Conservation (phyloP, 805 yeast species). For the Wickerhamiella galacta region DNA sequence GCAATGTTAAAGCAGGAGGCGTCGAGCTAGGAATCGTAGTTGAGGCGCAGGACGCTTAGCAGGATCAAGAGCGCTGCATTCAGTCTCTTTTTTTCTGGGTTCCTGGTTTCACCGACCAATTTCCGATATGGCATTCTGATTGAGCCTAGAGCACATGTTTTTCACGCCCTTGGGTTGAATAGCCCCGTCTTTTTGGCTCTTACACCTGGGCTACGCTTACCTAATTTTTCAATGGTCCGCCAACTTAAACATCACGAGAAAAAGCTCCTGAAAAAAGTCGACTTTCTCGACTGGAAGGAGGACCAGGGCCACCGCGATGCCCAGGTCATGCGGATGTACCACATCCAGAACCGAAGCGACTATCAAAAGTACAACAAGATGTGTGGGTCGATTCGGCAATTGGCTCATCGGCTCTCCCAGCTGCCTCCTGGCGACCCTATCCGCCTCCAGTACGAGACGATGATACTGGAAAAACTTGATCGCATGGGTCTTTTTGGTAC, state of each 20-base stretch:
- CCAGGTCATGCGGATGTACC: constrained; percentile 91
- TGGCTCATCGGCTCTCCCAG: constrained; percentile 72
- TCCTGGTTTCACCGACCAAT: not conserved
- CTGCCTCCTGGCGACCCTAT: constrained; percentile 78
- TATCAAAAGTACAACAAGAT: constrained; percentile 84
- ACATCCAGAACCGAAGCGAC: constrained; percentile 87
- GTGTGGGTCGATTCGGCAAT: constrained; percentile 78
- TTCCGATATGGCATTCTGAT: not conserved
- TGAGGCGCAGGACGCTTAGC: not conserved
- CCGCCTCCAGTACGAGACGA: constrained; percentile 75
- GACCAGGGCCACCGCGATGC: constrained; percentile 90
- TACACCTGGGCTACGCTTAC: not conserved
- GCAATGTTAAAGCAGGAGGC: too few relatives aligned
- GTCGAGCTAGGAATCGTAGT: too few relatives aligned
- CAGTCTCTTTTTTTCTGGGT: not conserved
- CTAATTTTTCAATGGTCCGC: constrained; percentile 24
- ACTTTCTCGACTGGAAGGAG: constrained; percentile 93
- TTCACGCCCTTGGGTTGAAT: not conserved
- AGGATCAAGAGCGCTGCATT: not conserved
- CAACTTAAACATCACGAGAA: constrained; percentile 88
- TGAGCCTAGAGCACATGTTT: not conserved
- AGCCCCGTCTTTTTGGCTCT: not conserved
- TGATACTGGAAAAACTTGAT: constrained; percentile 71
- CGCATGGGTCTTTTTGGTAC: constrained; percentile 78
- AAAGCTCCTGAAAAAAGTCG: constrained; percentile 86